Conservation (phyloP, 148 eudicot genomes). For the Salicornia ramosissima region DNA sequence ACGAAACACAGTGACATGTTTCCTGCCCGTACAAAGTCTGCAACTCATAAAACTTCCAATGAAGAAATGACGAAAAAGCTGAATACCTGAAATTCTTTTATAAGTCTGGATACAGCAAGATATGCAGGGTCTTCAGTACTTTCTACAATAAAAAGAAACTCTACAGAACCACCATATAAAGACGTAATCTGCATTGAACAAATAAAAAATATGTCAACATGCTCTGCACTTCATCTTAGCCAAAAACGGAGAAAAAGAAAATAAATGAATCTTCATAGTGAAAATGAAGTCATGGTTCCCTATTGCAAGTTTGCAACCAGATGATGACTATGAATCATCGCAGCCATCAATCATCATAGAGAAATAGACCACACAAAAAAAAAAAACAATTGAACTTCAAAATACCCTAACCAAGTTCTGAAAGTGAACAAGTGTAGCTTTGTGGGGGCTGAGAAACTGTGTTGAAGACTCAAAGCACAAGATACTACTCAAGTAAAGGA, state of each 20-base stretch:
- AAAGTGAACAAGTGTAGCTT: too few species aligned
- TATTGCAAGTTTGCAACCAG: too few species aligned
- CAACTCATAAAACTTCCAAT: background rate
- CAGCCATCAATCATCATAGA: too few species aligned
- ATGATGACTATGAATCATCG: too few species aligned
- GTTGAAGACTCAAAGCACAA: background rate
- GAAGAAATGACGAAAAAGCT: constrained; percentile 2
- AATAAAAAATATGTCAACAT: constrained; percentile 7
- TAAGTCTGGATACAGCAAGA: constrained; percentile 56
- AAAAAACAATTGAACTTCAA: too few species aligned
- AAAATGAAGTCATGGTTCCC: too few species aligned
- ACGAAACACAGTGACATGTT: background rate
- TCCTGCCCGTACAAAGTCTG: background rate
- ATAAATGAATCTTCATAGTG: too few species aligned
- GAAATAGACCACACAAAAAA: too few species aligned
- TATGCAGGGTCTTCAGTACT: constrained; percentile 89
- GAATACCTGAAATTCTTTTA: constrained; percentile 63
- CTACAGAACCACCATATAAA: constrained; percentile 80
- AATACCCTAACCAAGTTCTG: background rate
- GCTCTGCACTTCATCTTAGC: constrained; percentile 9
- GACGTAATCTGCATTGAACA: constrained; percentile 63
- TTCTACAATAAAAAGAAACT: constrained; percentile 82
- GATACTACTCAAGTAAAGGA: background rate
- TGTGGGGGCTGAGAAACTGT: background rate
- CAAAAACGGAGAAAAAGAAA: too few species aligned